Base-by-base conservation (phyloP, 2,329 filamentous ascomycete genomes). In the Xylaria sp. region DNA sequence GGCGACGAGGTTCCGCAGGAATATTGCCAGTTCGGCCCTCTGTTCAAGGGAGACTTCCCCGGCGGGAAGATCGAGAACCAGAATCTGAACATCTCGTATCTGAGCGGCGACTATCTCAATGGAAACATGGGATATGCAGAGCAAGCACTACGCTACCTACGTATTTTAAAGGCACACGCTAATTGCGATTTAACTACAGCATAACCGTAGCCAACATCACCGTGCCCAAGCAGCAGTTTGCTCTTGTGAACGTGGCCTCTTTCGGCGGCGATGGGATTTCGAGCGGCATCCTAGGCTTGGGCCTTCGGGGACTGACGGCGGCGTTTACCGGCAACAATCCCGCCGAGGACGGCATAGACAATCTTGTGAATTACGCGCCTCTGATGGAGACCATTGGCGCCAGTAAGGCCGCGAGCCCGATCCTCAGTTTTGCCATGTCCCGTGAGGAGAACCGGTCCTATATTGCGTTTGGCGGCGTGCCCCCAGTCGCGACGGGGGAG, bases 201-300 rank as follows among this genome's bases (percentile, higher is more conserved):
- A 48, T 48, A 48, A 48, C 47, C 19, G 47, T 48, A 17, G 47
- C 47, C 5, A 48, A 48, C 47, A 48, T 48, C 7, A 48, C 47
- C 3, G 47, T 48, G n/a, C 47, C 47, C n/a, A 48, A 48, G n/a
- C 47, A 48, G n/a, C 47, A 48, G 47, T 48, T 48, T 24, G 47
- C 47, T 9, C 47, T 48, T 11, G 47, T 48, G 47, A 24, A 48
- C n/a, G n/a, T 48, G 17, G 47, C 47, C 5, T 19, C 47, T 24
- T 48, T 48, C n/a, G n/a, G 47, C 47, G 47, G 47, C 24, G 78
- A 79, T 54, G 72, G 71, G 6, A 70, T 78, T 19, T 75, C 75
- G 21, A 77, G 74, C 51, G 78, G 78, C 14, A 78, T 80, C 42
- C 72, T 80, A 7, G 78, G 77, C 8, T 72, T 80, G 4, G 78